Percentiles rank a stretch among this genome's conserved stretches.
These are phyloP conservation scores for Bryoglossum gracile DNA, from an alignment of 495 filamentous ascomycete species.

Conservation along the genomic window DNA sequence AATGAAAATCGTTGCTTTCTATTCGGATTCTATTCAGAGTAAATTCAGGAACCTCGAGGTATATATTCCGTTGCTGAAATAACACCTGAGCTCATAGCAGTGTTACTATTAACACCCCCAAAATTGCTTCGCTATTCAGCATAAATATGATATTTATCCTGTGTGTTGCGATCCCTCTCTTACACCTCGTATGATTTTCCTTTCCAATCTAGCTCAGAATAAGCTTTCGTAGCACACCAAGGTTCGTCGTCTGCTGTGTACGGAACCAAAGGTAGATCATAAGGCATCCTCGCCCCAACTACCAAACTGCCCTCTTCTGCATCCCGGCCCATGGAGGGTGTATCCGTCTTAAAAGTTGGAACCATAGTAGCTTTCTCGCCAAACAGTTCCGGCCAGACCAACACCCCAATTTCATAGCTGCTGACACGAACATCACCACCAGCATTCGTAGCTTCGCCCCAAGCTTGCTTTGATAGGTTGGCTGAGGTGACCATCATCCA, in stretches of 20 bases:
- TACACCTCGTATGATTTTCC: conserved; percentile 14
- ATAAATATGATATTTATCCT: no score
- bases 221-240: conserved; percentile 65
- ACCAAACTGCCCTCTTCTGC: conserved; percentile 21
- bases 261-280: conserved; percentile 64
- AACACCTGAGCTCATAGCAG: no score
- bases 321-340: conserved; percentile 23
- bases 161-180: no score
- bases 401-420: conserved; percentile 80
- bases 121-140: no score
- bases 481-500: conserved; percentile 82
- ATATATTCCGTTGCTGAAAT: no score
- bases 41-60: no score
- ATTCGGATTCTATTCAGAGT: no score
- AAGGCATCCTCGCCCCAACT: conserved; percentile 74
- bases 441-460: conserved; percentile 57
- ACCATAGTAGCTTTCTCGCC: conserved; percentile 51
- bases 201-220: conserved; percentile 58
- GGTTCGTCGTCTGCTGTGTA: conserved; percentile 60
- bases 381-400: conserved; percentile 75
- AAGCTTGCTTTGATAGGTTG: conserved; percentile 84
- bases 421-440: conserved; percentile 58
- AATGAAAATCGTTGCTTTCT: no score
- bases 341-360: conserved; percentile 58
- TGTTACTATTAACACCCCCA: no score